Evolutionary conservation across 768 basidiomycete genomes (phyloP).

Genomic region (Cubamyces sp.): DNA sequence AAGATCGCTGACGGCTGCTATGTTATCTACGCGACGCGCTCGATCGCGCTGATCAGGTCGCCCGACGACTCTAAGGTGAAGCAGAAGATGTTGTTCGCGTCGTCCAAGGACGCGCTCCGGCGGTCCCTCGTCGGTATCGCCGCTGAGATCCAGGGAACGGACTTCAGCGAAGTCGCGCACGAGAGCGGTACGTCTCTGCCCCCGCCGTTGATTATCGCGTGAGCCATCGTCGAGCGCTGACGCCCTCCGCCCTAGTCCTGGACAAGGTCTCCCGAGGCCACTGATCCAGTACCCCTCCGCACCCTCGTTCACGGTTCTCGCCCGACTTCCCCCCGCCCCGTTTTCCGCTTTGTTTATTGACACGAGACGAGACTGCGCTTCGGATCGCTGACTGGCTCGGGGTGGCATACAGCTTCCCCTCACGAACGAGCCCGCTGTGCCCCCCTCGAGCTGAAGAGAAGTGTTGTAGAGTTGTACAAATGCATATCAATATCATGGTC

Average conservation of each 20-base stretch:
- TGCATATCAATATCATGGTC: slow-evolving; percentile 18
- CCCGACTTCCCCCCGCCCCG: slow-evolving; percentile 3
- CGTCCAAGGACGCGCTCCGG: slow-evolving; percentile 82
- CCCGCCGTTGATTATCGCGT: background rate
- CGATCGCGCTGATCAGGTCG: slow-evolving; percentile 56
- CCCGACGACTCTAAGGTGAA: slow-evolving; percentile 86
- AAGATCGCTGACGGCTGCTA: slow-evolving; percentile 16
- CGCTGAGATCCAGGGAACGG: slow-evolving; percentile 86
- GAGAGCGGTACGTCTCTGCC: slow-evolving; percentile 59
- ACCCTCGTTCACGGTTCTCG: background rate
- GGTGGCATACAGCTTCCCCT: slow-evolving; percentile 8
- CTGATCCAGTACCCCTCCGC: slow-evolving; percentile 10
- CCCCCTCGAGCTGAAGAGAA: slow-evolving; percentile 27
- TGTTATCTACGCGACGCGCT: slow-evolving; percentile 22
- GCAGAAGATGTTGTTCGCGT: slow-evolving; percentile 92
- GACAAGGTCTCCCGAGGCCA: slow-evolving; percentile 34
- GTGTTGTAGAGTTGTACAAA: slow-evolving; percentile 32
- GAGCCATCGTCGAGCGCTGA: background rate
- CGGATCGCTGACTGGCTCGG: slow-evolving; percentile 16
- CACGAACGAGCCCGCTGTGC: slow-evolving; percentile 14
- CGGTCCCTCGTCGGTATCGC: slow-evolving; percentile 75
- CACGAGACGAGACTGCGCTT: slow-evolving; percentile 13
- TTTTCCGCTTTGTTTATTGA: slow-evolving; percentile 19
- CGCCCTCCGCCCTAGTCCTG: slow-evolving; percentile 27
- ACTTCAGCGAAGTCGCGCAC: slow-evolving; percentile 69